Evolutionary conservation across 2,329 filamentous ascomycete species (phyloP).

Genomic region (Verticillium dahliae): DNA sequence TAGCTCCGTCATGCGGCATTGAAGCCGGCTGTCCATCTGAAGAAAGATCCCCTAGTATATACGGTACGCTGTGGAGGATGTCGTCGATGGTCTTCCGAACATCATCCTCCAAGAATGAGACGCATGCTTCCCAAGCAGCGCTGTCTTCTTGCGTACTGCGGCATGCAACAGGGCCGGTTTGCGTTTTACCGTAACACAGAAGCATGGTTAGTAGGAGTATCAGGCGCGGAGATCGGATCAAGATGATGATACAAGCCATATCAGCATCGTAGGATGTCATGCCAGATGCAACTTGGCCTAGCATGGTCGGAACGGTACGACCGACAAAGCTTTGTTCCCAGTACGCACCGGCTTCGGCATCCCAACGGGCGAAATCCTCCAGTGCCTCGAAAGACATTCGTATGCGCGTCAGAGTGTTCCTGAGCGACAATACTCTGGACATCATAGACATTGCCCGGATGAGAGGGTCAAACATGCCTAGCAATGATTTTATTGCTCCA

Average conservation of each 20-base stretch:
- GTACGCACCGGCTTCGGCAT: constrained; percentile 20
- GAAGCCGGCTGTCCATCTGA: constrained; percentile 13
- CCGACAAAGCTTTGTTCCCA: constrained; percentile 22
- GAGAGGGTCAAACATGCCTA: constrained; percentile 22
- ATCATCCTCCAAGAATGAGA: constrained; percentile 15
- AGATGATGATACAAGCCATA: constrained; percentile 24
- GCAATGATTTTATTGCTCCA: constrained; percentile 18
- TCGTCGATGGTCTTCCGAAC: constrained; percentile 20
- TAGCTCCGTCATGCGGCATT: constrained; percentile 21
- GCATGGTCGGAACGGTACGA: constrained; percentile 16
- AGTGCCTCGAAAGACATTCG: constrained; percentile 19
- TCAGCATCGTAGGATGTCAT: constrained; percentile 19
- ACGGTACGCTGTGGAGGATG: constrained; percentile 22
- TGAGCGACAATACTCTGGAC: constrained; percentile 17
- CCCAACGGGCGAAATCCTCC: constrained; percentile 22
- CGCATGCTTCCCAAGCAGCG: constrained; percentile 4
- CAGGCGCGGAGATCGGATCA: constrained; percentile 22
- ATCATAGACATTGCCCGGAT: constrained; percentile 22
- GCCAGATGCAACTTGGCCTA: constrained; percentile 16
- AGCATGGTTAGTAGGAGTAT: constrained; percentile 22
- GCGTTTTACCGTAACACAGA: constrained; percentile 14
- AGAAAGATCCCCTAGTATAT: constrained; percentile 21
- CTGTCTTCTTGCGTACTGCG: not conserved
- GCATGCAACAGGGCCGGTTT: not conserved
- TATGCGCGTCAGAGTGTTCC: constrained; percentile 6